Conservation (phyloP, 139 green algal genomes). For the Coelastrella sp. region DNA sequence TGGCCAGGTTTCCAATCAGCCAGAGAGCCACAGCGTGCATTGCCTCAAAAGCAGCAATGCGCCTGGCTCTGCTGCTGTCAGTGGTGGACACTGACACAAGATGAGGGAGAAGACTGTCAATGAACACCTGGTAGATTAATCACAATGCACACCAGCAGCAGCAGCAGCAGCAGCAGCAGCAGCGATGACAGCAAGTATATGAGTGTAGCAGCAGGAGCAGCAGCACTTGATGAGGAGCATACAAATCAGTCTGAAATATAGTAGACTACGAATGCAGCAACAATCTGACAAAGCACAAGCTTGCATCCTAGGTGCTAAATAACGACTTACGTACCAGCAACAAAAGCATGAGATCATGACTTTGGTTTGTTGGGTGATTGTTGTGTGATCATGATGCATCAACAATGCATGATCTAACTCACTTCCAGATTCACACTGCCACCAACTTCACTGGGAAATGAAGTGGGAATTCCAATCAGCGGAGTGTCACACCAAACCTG, state of each 20-base stretch:
- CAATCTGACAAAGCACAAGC: too few relatives aligned
- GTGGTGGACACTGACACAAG: not conserved
- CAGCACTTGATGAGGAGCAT: too few relatives aligned
- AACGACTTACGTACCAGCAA: too few relatives aligned
- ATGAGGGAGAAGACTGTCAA: conserved; percentile 28
- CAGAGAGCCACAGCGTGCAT: conserved; percentile 19
- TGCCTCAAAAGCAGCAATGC: conserved; percentile 16
- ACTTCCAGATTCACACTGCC: conserved; percentile 8
- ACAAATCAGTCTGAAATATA: too few relatives aligned
- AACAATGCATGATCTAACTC: too few relatives aligned
- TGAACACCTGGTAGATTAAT: not conserved
- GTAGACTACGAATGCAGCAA: too few relatives aligned
- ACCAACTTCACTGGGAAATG: not conserved
- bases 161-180: not conserved
- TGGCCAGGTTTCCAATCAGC: conserved; percentile 21
- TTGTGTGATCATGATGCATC: too few relatives aligned
- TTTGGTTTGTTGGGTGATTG: too few relatives aligned
- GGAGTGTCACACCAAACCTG: conserved; percentile 12
- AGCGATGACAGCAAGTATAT: not conserved
- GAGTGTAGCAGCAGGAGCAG: not conserved
- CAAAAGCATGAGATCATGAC: too few relatives aligned
- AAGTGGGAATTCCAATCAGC: not conserved
- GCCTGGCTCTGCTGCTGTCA: conserved; percentile 8
- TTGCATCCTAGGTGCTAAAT: too few relatives aligned
- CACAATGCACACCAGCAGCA: not conserved